Conservation (phyloP, 305 asterid genomes). For the Fraxinus velutina region DNA sequence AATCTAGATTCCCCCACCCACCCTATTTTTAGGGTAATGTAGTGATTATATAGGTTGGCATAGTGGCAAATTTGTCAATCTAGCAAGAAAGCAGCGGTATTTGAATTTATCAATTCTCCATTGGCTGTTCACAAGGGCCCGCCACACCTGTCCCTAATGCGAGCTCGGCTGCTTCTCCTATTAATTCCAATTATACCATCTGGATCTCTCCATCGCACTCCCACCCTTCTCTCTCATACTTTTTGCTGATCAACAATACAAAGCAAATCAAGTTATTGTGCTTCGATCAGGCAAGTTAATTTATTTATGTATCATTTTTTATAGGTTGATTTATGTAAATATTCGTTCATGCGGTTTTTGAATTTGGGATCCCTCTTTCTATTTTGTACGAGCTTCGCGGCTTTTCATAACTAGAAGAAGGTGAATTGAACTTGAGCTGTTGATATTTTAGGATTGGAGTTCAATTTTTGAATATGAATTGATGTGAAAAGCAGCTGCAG, state of each 20-base stretch:
- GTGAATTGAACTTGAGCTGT: neutral
- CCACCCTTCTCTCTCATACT: neutral
- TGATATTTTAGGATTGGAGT: neutral
- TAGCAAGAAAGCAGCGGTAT: neutral
- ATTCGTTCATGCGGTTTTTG: neutral
- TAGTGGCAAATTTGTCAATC: neutral
- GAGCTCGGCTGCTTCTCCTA: neutral
- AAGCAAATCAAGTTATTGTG: neutral
- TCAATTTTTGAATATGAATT: neutral
- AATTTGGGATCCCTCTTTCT: neutral
- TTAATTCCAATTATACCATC: neutral
- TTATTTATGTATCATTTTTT: neutral
- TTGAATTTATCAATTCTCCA: conserved; percentile 1
- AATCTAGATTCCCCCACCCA: neutral
- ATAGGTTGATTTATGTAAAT: neutral
- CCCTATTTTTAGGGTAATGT: neutral
- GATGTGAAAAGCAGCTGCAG: neutral
- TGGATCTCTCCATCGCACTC: neutral
- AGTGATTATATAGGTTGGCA: neutral
- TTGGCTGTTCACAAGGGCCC: neutral
- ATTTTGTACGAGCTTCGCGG: neutral
- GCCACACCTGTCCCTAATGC: neutral
- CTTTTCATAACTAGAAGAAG: neutral
- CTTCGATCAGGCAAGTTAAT: conserved; percentile 2
- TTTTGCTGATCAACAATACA: neutral